A percentile compares a stretch with the other conserved stretches of the same genome.
These are phyloP conservation scores for Ploettnerulaceae sp. DNA, from an alignment of 2,329 filamentous ascomycete genomes.

Conservation along the genomic window DNA sequence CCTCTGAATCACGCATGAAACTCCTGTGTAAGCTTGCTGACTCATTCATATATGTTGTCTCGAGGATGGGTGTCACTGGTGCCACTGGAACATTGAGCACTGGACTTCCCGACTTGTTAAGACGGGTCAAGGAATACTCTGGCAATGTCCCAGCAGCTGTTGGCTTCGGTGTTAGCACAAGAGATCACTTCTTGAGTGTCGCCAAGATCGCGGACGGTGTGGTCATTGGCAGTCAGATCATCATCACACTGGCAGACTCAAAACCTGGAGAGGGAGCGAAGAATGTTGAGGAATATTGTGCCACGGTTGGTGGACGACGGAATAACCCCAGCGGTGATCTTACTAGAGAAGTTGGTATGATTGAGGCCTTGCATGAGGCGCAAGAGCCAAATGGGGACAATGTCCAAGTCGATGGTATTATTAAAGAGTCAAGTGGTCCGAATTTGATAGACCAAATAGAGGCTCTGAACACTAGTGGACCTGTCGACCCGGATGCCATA, in stretches of 20 bases:
- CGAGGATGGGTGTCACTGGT: conserved; percentile 93
- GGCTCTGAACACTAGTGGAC: conserved; percentile 55
- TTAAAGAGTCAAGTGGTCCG: conserved; percentile 39
- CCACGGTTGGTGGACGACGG: conserved; percentile 59
- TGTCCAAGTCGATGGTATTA: conserved; percentile 64
- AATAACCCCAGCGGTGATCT: conserved; percentile 33
- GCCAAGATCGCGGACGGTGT: conserved; percentile 85
- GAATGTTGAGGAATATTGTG: conserved; percentile 81
- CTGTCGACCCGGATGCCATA: conserved; percentile 48
- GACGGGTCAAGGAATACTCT: conserved; percentile 86
- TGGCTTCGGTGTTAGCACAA: conserved; percentile 92
- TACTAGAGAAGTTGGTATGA: conserved; percentile 63
- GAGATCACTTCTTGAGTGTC: conserved; percentile 86
- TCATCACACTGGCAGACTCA: conserved; percentile 71
- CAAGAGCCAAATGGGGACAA: conserved; percentile 53
- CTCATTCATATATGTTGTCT: conserved; percentile 98
- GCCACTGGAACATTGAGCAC: conserved; percentile 78
- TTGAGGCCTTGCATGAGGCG: conserved; percentile 61
- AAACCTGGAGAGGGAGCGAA: conserved; percentile 60
- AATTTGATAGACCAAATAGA: conserved; percentile 56
- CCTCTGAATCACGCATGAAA: conserved; percentile 89
- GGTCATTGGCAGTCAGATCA: conserved; percentile 93
- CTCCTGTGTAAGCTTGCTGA: conserved; percentile 94
- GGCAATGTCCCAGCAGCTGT: conserved; percentile 87
- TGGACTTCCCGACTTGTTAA: conserved; percentile 74